Percentiles rank a stretch among this genome's conserved stretches.
Evolutionary conservation across 139 green algal species (phyloP).

Genomic region (Deuterostichococcus epilithicus): DNA sequence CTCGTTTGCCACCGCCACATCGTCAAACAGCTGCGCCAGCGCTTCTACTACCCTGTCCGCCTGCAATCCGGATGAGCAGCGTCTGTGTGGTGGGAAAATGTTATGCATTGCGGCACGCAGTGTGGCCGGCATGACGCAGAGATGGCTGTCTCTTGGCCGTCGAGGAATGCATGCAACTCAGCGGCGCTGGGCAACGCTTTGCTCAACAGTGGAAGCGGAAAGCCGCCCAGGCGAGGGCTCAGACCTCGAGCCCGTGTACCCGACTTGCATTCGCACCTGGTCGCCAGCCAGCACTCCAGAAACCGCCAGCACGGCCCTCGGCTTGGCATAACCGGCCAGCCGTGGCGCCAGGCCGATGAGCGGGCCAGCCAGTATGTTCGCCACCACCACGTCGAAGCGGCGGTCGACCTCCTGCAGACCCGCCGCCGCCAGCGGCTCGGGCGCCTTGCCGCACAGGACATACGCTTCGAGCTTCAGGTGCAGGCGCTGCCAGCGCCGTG

Average conservation of each 20-base stretch:
- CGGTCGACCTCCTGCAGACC: neutral
- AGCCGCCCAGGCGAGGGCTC: no score
- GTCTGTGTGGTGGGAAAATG: no score
- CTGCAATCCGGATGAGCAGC: neutral
- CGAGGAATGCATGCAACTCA: no score
- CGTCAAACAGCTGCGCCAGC: neutral
- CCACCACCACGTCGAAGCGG: conserved; percentile 60
- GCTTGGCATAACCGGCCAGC: conserved; percentile 35
- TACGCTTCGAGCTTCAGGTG: no score
- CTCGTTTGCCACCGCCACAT: neutral
- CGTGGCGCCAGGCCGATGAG: conserved; percentile 54
- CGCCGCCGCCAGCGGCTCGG: conserved; percentile 2
- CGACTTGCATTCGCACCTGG: neutral
- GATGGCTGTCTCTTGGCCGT: no score
- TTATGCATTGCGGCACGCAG: no score
- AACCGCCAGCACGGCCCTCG: conserved; percentile 51
- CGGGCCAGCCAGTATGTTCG: conserved; percentile 84
- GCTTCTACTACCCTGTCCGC: neutral
- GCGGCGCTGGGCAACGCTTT: no score
- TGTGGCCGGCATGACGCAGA: no score
- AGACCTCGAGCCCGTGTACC: no score
- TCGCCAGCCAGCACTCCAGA: conserved; percentile 64
- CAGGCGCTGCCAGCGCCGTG: no score
- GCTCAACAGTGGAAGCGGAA: no score
- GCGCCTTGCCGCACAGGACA: conserved; percentile 5